These are phyloP conservation scores for Solanum chiquidenum DNA, from an alignment of 257 asterid genomes.

Conservation along the genomic window DNA sequence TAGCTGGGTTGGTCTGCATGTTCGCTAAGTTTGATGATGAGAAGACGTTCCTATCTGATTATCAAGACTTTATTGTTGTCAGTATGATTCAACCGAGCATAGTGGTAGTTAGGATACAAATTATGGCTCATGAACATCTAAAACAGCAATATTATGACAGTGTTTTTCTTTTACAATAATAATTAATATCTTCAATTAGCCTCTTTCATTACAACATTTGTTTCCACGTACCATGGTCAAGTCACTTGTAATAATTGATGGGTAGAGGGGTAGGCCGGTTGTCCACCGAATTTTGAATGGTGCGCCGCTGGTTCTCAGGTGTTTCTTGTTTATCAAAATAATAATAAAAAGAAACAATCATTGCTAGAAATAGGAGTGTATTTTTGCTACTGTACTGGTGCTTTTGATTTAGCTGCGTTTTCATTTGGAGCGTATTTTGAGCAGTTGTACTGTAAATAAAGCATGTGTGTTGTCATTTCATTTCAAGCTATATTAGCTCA, in stretches of 20 bases:
- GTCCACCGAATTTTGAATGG: background rate
- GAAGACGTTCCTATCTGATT: background rate
- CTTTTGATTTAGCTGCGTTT: background rate
- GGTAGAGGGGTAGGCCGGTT: background rate
- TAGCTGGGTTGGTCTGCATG: background rate
- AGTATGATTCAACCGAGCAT: background rate
- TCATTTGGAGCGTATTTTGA: background rate
- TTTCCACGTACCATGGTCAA: background rate
- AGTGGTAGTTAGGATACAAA: background rate
- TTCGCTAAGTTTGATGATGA: background rate
- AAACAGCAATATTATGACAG: background rate
- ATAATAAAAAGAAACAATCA: background rate
- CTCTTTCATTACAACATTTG: background rate
- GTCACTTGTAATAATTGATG: background rate
- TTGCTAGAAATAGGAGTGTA: background rate
- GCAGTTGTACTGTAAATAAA: background rate
- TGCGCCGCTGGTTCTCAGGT: background rate
- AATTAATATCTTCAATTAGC: background rate
- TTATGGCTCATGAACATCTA: background rate
- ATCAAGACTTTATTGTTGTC: background rate
- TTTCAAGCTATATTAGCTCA: background rate
- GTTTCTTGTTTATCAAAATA: background rate
- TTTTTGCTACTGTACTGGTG: background rate
- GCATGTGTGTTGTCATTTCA: background rate
- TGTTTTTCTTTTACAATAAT: background rate